Conservation (phyloP, 2,329 filamentous ascomycete species). For the Zymoseptoria ardabiliae region DNA sequence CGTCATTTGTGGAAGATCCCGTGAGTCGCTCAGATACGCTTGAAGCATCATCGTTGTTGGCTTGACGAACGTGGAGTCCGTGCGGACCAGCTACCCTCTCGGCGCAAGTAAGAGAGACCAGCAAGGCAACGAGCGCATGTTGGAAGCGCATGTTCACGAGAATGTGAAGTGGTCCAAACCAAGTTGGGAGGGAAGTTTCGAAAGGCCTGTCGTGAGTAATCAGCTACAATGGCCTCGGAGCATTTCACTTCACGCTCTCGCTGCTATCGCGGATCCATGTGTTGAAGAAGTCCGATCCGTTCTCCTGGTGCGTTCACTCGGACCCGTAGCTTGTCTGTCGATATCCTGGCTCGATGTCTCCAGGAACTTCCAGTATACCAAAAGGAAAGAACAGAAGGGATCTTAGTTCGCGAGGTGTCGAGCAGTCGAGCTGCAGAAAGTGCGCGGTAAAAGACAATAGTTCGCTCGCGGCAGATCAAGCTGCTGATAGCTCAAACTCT, state of each 20-base stretch:
- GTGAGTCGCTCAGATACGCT: slow-evolving; percentile 1
- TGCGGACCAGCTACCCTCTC: slow-evolving; percentile 6
- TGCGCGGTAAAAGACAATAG: background rate
- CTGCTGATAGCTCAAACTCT: background rate
- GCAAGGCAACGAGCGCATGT: slow-evolving; percentile 7
- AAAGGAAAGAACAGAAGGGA: background rate
- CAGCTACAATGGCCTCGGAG: slow-evolving; percentile 1
- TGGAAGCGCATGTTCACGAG: slow-evolving; percentile 7
- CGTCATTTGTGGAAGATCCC: background rate
- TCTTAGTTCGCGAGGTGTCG: background rate
- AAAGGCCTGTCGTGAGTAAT: background rate
- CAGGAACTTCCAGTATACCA: background rate
- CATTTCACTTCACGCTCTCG: background rate
- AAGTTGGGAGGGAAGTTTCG: background rate
- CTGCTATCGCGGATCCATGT: background rate
- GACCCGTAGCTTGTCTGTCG: background rate
- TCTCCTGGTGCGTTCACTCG: background rate
- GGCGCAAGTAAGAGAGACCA: slow-evolving; percentile 7
- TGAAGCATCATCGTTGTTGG: slow-evolving; percentile 1
- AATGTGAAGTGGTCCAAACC: background rate
- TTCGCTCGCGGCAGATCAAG: background rate
- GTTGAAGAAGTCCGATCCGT: background rate
- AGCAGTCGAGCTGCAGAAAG: background rate
- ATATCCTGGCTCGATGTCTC: background rate
- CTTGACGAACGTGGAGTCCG: slow-evolving; percentile 6